A percentile compares a stretch with the other conserved stretches of the same genome.
These are phyloP conservation scores for Podaxis mareebaensis DNA, from an alignment of 768 basidiomycete genomes.

Conservation along the genomic window DNA sequence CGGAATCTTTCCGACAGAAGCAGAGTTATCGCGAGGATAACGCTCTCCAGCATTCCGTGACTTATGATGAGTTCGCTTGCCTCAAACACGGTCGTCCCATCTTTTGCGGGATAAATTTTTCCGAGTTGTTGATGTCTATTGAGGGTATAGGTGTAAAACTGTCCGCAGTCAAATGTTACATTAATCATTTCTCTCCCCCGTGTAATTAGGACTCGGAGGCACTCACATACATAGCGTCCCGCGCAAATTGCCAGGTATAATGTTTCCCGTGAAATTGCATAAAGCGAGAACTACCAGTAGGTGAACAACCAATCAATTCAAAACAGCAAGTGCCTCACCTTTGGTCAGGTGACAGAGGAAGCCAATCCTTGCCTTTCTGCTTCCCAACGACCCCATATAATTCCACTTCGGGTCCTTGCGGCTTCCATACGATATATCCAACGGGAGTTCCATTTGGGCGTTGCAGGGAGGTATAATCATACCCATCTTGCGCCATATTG, in stretches of 20 bases:
- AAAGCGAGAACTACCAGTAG: not conserved
- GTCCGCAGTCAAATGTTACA: not conserved
- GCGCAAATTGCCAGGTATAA: slow-evolving; percentile 17
- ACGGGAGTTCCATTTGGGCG: slow-evolving; percentile 35
- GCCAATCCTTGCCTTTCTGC: slow-evolving; percentile 40
- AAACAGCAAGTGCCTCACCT: slow-evolving; percentile 8
- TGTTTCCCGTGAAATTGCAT: slow-evolving; percentile 14
- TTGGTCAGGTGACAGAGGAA: slow-evolving; percentile 24
- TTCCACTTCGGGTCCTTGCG: slow-evolving; percentile 30
- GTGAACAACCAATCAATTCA: not conserved
- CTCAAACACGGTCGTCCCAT: slow-evolving; percentile 13
- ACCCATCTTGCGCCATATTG: slow-evolving; percentile 29
- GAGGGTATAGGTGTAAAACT: slow-evolving; percentile 12
- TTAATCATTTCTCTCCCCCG: not conserved
- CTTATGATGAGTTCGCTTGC: slow-evolving; percentile 7
- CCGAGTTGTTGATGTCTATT: slow-evolving; percentile 11
- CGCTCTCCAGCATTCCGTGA: slow-evolving; percentile 9
- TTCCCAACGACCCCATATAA: slow-evolving; percentile 33
- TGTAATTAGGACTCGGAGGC: not conserved
- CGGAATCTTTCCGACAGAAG: slow-evolving; percentile 12
- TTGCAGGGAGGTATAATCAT: slow-evolving; percentile 37
- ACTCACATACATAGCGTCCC: slow-evolving; percentile 17
- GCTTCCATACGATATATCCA: slow-evolving; percentile 43
- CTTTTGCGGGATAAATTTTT: slow-evolving; percentile 12
- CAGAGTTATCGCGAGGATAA: slow-evolving; percentile 5